Evolutionary conservation across 306 rosid genomes (phyloP), one percentile per base, ranked within the genome.

Genomic region (Gastrolobium villosum): DNA sequence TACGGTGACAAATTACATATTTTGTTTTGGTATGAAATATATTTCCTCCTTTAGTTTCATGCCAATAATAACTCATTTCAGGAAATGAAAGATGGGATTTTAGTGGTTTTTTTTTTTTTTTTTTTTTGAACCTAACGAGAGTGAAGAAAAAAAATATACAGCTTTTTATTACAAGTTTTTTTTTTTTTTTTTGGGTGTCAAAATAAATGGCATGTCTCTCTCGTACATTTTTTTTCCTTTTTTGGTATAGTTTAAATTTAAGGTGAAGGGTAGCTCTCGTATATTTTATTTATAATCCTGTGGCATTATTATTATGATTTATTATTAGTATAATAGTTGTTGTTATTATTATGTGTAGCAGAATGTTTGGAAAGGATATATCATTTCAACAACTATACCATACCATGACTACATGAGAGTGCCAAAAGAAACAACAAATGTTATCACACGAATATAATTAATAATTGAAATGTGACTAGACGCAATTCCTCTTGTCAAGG

Each of bases 381-480:
- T 20, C 9, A 63, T 28, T 48, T 49, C 2, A 61, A 57, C 34
- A 45, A 14, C 13, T 35, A 10, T 13, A 26, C 30, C 2, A 5
- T 13, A 30, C 45, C 37, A 20, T 20, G 26, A 20, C 26, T 20
- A 0, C 26, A 66, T 55, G 61, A 32, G 43, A 44, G n/a, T 66
- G 46, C 0, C 56, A 13, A 45, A 68, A 78, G 70, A 68, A 65
- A 57, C 41, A 56, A 45, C 14, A 45, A 56, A 46, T 62, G 31
- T 53, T 4, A 35, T n/a, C 28, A 44, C 20, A 72, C 40, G 30
- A 71, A 52, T 9, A 81, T 70, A 63, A 40, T 20, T 52, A 30
- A 30, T 49, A 59, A 78, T 65, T 78, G 77, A 73, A 73, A 79
- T 74, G 78, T 69, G 84, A 79, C 81, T 68, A 59, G 62, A 78